Base-by-base conservation (phyloP, 2,329 filamentous ascomycete species). In the Gremmenia infestans region DNA sequence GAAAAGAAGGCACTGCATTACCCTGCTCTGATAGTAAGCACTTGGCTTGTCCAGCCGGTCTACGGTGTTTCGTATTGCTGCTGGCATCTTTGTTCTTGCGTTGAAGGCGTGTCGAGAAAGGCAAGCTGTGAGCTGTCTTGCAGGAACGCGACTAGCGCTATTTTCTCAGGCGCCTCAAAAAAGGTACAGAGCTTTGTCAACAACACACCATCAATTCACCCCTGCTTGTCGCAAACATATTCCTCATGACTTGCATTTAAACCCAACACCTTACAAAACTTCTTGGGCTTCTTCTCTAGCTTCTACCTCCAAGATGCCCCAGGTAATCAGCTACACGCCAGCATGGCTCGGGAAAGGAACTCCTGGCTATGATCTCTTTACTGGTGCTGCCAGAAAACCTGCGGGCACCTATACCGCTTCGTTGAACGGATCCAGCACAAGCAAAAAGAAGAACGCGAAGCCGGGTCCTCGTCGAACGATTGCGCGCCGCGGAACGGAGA, bases 1-100 rank as follows among this genome's bases (percentile, higher is more conserved):
- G 22, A 50, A 46, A 61, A 50, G 50, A 17, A 35, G 57, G 54
- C 39, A 47, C 52, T 55, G 60, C 69, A 78, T 71, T 76, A 95
- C 93, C 76, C 89, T 89, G 75, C 81, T 86, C 60, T 85, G 81
- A 68, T 92, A 96, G 76, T 99, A 99, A 67, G 93, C 92, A 72
- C 93, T 97, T 17, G 94, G 93, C 74, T 87, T 88, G 74, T 99
- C 94, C 61, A 99, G 83, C 59, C 94, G 82, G 50, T 97, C 93
- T 60, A 97, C 89, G 6, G 94, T 97, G 71, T 80, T 85, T 69
- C 82, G 76, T 55, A 70, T 57, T 58, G 61, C 53, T 52, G 56
- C 66, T 51, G 68, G 66, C 69, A 71, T 71, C 48, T 62, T 67
- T 63, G 60, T 52, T 50, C 55, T 60, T 54, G 46, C 23, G 22